These are phyloP conservation scores for Macrolepiota fuliginosa DNA, from an alignment of 768 basidiomycete species.

Conservation along the genomic window DNA sequence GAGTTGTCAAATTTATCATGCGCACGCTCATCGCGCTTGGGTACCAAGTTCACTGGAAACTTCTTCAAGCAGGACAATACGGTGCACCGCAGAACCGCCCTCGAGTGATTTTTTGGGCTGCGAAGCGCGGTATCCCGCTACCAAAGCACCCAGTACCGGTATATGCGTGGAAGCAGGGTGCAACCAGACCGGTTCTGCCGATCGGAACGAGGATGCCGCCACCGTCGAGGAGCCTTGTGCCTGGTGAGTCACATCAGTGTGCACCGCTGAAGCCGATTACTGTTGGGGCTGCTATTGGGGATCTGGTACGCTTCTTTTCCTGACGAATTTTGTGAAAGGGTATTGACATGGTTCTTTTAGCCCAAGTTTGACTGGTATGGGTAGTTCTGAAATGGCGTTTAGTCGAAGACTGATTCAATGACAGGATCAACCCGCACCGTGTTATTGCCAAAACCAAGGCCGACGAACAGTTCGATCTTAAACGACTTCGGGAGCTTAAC, in stretches of 20 bases:
- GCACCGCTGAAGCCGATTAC: slow-evolving; percentile 62
- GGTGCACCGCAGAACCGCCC: slow-evolving; percentile 68
- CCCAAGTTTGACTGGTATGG: slow-evolving; percentile 69
- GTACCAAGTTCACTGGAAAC: slow-evolving; percentile 69
- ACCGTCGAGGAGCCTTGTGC: slow-evolving; percentile 39
- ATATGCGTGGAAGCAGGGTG: slow-evolving; percentile 41
- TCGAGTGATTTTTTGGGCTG: slow-evolving; percentile 69
- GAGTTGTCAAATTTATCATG: slow-evolving; percentile 66
- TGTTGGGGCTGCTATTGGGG: slow-evolving; percentile 63
- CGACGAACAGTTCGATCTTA: not conserved
- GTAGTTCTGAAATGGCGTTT: not conserved
- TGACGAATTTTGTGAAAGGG: no score
- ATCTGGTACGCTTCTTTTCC: slow-evolving; percentile 51
- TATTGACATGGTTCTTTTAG: slow-evolving; percentile 31
- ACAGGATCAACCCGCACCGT: slow-evolving; percentile 58
- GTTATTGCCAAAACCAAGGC: slow-evolving; percentile 29
- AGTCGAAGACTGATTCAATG: not conserved
- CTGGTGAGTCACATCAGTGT: slow-evolving; percentile 40
- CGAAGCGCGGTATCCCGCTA: slow-evolving; percentile 51
- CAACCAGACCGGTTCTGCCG: slow-evolving; percentile 37
- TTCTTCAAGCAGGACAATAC: slow-evolving; percentile 69
- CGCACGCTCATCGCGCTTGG: slow-evolving; percentile 61
- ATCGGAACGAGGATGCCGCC: slow-evolving; percentile 41
- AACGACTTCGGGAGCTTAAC: slow-evolving; percentile 33
- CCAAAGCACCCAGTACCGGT: slow-evolving; percentile 67